Base-by-base conservation (phyloP, 768 basidiomycete species). In the Cystobasidium ongulense region DNA sequence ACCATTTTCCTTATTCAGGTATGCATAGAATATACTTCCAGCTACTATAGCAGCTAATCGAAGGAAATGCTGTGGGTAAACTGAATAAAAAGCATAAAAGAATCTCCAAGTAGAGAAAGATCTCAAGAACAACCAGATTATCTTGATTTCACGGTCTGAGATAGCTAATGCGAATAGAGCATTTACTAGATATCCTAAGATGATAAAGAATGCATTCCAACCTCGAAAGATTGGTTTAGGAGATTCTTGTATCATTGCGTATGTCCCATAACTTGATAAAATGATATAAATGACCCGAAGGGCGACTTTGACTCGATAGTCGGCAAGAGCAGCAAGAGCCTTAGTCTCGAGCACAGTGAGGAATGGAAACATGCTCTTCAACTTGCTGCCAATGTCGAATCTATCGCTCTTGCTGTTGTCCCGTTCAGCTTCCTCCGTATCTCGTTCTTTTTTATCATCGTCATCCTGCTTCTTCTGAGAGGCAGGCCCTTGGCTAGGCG, bases 101-200 rank as follows among this genome's bases (percentile, higher is more conserved):
- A 71, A 71, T 35, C 68, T 17, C 68, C 68, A 71, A 38, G 29
- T 54, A 25, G 52, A 27, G 21, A 71, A 36, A 23, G 68, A 71
- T 25, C 68, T 46, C 25, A 71, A n/a, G 41, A 59, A 57, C 17
- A 71, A 52, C 68, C 68, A 71, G 53, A 5, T 2, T 13, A 71
- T 29, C 53, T 59, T 54, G 53, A 71, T n/a, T 38, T 71, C 68
- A 29, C 68, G 68, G 29, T 71, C 53, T 11, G 53, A 57, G 23
- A 36, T 36, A 7, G 41, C 54, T 21, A 71, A 52, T 3, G 52
- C 68, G 2, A 52, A 21, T 2, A 71, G 21, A 21, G 53, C 53
- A 36, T 71, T 71, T 10, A 71, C 13, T 29, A 71, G 13, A 25
- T 53, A 59, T 25, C 18, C 52, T 1, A 71, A 36, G 23, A 38